phyloP scores from a whole-genome alignment of 2,329 filamentous ascomycete genomes.

The Claviceps digitariae region DNA sequence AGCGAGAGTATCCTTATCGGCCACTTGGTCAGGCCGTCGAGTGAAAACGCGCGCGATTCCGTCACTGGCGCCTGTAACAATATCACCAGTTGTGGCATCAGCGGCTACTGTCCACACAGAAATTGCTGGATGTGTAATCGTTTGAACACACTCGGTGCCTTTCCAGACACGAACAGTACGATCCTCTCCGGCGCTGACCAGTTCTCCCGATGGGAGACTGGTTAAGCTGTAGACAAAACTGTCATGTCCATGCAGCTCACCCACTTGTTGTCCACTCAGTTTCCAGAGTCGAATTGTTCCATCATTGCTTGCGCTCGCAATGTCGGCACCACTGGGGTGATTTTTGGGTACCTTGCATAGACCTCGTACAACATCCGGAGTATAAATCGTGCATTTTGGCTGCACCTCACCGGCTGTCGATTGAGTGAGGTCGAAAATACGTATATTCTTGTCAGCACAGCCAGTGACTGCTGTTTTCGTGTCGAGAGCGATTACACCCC shows the following conservation, averaged over 20 bases:
- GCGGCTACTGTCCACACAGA: slow-evolving; percentile 92
- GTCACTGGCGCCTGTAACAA: slow-evolving; percentile 88
- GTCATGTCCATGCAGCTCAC: slow-evolving; percentile 74
- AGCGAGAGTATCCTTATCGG: slow-evolving; percentile 51
- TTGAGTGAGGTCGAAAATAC: slow-evolving; percentile 61
- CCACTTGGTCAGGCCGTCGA: slow-evolving; percentile 53
- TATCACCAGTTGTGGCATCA: slow-evolving; percentile 71
- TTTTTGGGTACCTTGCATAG: slow-evolving; percentile 64
- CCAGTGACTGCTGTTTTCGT: slow-evolving; percentile 74
- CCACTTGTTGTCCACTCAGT: slow-evolving; percentile 60
- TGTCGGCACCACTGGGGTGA: slow-evolving; percentile 74
- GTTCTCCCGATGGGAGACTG: slow-evolving; percentile 65
- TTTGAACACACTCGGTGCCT: slow-evolving; percentile 72
- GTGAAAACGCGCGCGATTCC: slow-evolving; percentile 75
- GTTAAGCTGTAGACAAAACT: slow-evolving; percentile 87
- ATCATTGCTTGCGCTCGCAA: slow-evolving; percentile 91
- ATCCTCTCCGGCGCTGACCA: slow-evolving; percentile 88
- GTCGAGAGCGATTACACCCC: slow-evolving; percentile 81
- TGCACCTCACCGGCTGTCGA: slow-evolving; percentile 42
- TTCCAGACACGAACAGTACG: slow-evolving; percentile 87
- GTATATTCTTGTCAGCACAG: slow-evolving; percentile 80
- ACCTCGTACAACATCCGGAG: slow-evolving; percentile 76
- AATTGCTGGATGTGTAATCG: slow-evolving; percentile 92
- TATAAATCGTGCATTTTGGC: slow-evolving; percentile 42
- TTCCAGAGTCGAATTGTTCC: slow-evolving; percentile 81